These are phyloP conservation scores for Yarrowia sp. DNA, from an alignment of 805 yeast genomes.

Conservation along the genomic window DNA sequence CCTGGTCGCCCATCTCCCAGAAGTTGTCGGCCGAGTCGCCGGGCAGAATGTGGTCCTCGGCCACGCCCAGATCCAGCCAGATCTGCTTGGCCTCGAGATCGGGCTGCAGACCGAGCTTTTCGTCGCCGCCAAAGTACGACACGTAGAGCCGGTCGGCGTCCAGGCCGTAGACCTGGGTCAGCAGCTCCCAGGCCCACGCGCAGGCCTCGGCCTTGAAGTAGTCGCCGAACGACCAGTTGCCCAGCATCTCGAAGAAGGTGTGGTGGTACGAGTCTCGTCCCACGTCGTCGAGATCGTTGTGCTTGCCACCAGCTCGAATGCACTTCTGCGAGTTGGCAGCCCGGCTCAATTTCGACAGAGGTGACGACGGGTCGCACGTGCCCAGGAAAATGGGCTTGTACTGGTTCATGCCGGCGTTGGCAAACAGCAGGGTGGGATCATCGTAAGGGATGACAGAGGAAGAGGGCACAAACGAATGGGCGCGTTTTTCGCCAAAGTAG, in stretches of 20 bases:
- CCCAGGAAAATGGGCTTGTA: constrained; percentile 97
- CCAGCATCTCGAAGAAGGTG: constrained; percentile 98
- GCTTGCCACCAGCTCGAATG: constrained; percentile 99
- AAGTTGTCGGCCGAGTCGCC: constrained; percentile 92
- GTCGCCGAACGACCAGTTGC: constrained; percentile 99
- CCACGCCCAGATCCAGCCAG: constrained; percentile 89
- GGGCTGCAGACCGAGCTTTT: constrained; percentile 79
- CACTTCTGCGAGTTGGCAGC: constrained; percentile 97
- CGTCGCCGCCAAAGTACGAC: constrained; percentile 96
- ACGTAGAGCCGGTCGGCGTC: constrained; percentile 84
- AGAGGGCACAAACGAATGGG: constrained; percentile 86
- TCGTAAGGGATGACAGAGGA: constrained; percentile 97
- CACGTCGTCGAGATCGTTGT: constrained; percentile 94
- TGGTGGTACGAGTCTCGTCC: constrained; percentile 98
- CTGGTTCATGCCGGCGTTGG: constrained; percentile 99
- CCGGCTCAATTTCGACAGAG: constrained; percentile 80
- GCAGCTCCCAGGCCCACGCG: constrained; percentile 85
- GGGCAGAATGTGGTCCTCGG: constrained; percentile 90
- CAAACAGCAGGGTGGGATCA: constrained; percentile 94
- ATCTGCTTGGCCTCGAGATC: constrained; percentile 90
- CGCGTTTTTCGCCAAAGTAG: constrained; percentile 66
- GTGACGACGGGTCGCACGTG: constrained; percentile 93
- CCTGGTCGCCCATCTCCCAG: constrained; percentile 99
- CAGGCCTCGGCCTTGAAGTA: constrained; percentile 96
- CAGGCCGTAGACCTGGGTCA: constrained; percentile 84